These are phyloP conservation scores for Dictyostelium intermedium DNA, from an alignment of 78 protist species.

Conservation along the genomic window DNA sequence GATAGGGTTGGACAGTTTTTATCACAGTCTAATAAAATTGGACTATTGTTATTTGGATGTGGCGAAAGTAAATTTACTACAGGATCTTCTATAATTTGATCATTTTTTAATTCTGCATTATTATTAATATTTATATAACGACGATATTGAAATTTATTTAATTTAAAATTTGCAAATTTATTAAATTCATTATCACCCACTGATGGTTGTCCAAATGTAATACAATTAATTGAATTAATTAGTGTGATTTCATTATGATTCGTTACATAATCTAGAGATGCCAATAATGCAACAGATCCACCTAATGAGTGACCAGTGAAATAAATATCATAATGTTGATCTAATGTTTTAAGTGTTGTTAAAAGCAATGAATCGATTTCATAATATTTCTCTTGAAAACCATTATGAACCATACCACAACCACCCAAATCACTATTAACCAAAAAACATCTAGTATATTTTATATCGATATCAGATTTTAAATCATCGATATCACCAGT, in stretches of 20 bases:
- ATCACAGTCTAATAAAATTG: neutral
- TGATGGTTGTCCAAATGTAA: conserved; percentile 49
- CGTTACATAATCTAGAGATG: neutral
- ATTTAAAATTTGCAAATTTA: neutral
- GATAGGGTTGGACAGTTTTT: neutral
- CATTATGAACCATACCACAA: conserved; percentile 12
- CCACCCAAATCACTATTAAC: neutral
- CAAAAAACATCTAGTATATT: neutral
- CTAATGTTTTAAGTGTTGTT: neutral
- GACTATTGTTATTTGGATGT: neutral
- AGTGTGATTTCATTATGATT: neutral
- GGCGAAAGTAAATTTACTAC: neutral
- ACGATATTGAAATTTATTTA: neutral
- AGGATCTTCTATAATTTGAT: neutral
- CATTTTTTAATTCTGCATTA: neutral
- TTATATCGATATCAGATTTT: neutral
- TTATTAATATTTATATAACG: conserved; percentile 12
- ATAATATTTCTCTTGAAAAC: neutral
- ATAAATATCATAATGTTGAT: conserved; percentile 11
- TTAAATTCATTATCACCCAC: neutral
- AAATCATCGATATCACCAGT: neutral
- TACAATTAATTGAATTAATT: neutral
- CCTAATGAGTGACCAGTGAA: conserved; percentile 37
- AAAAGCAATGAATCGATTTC: neutral
- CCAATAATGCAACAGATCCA: neutral